Evolutionary conservation across 257 asterid genomes (phyloP).

Genomic region (Pogostemon cablin): DNA sequence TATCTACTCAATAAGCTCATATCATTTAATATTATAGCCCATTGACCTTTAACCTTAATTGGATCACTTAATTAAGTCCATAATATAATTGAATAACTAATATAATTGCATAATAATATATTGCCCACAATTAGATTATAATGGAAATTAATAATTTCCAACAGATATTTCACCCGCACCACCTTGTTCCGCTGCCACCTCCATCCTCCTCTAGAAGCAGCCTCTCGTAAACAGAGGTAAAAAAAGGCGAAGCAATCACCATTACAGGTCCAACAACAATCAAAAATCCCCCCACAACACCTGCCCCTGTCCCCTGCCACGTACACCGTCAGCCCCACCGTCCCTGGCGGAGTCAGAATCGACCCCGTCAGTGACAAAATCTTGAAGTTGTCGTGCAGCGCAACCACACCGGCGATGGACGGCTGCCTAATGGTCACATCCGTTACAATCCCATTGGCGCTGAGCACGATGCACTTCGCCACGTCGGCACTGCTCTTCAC

Average conservation of each 20-base stretch:
- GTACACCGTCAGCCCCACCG: constrained; percentile 64
- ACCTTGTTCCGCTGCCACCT: constrained; percentile 44
- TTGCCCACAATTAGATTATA: too few relatives aligned
- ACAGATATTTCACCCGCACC: constrained; percentile 49
- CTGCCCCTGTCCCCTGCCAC: constrained; percentile 72
- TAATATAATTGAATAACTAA: too few relatives aligned
- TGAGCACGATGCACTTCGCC: constrained; percentile 59
- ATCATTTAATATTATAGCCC: too few relatives aligned
- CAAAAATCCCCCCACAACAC: constrained; percentile 65
- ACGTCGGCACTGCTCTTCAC: constrained; percentile 62
- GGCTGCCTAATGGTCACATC: constrained; percentile 66
- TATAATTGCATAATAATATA: too few relatives aligned
- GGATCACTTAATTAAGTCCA: too few relatives aligned
- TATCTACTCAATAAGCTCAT: too few relatives aligned
- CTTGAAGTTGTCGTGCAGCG: constrained; percentile 61
- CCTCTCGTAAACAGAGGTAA: constrained; percentile 69
- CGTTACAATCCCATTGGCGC: constrained; percentile 63
- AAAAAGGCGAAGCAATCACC: constrained; percentile 66
- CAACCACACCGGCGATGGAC: constrained; percentile 63
- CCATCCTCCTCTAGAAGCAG: constrained; percentile 64
- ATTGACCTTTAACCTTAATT: too few relatives aligned
- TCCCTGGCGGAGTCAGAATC: constrained; percentile 69
- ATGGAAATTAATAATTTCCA: too few relatives aligned
- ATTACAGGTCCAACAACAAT: constrained; percentile 69
- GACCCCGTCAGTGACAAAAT: constrained; percentile 60